These are phyloP conservation scores for Eragrostis nindensis DNA, from an alignment of 176 grass and related monocot species.

Conservation along the genomic window DNA sequence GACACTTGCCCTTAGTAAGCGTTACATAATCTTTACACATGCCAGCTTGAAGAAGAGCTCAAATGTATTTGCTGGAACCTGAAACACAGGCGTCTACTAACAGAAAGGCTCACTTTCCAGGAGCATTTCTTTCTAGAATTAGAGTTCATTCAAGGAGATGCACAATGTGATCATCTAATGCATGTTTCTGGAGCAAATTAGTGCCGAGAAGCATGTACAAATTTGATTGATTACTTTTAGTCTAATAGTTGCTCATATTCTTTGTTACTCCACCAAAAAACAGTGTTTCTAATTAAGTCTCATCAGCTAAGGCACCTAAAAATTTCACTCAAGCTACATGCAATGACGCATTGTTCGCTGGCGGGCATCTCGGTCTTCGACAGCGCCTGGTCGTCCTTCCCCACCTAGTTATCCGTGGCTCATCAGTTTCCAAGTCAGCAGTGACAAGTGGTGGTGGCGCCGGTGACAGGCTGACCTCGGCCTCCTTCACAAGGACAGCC, in stretches of 20 bases:
- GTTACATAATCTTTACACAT: not conserved
- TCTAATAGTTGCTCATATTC: slow-evolving; percentile 29
- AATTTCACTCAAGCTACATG: slow-evolving; percentile 42
- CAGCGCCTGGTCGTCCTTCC: slow-evolving; percentile 79
- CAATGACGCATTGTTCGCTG: slow-evolving; percentile 47
- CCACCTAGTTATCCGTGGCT: slow-evolving; percentile 52
- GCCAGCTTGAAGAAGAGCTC: not conserved
- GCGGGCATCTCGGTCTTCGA: slow-evolving; percentile 56
- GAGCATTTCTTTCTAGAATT: slow-evolving; percentile 31
- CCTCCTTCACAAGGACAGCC: slow-evolving; percentile 32
- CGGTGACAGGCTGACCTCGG: slow-evolving; percentile 10
- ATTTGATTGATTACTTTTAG: slow-evolving; percentile 39
- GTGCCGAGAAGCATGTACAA: slow-evolving; percentile 42
- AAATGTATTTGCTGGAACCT: not conserved
- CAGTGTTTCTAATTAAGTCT: slow-evolving; percentile 18
- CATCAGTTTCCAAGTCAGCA: slow-evolving; percentile 43
- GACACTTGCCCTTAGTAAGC: not conserved
- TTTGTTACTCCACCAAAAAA: slow-evolving; percentile 38
- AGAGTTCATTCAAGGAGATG: slow-evolving; percentile 28
- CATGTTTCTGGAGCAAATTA: slow-evolving; percentile 53
- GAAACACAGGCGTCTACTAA: not conserved
- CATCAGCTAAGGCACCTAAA: slow-evolving; percentile 46
- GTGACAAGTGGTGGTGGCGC: slow-evolving; percentile 1
- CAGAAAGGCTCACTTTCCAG: not conserved
- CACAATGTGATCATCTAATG: slow-evolving; percentile 42